Evolutionary conservation across 2,329 filamentous ascomycete species (phyloP).

Genomic region (Fusarium domesticum): DNA sequence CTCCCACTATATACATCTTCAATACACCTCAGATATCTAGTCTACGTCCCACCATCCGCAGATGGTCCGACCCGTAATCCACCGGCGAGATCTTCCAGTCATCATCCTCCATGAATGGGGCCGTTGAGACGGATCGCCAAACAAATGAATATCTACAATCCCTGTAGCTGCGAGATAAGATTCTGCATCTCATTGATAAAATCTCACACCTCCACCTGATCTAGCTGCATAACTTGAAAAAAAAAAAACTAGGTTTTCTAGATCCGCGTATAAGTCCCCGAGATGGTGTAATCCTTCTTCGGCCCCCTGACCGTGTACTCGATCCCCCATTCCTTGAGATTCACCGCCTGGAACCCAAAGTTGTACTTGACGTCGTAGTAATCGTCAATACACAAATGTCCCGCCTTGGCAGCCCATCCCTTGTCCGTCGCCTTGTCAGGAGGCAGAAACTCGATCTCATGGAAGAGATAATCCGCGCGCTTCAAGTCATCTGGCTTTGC

Average conservation of each 20-base stretch:
- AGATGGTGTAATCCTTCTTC: conserved; percentile 68
- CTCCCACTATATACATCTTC: no score
- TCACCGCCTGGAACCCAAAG: conserved; percentile 60
- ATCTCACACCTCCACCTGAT: not conserved
- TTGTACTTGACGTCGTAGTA: conserved; percentile 68
- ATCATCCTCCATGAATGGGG: not conserved
- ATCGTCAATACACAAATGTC: conserved; percentile 69
- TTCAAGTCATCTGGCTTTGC: conserved; percentile 60
- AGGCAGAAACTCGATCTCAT: conserved; percentile 62
- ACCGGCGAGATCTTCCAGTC: not conserved
- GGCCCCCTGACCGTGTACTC: conserved; percentile 67
- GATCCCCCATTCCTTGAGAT: conserved; percentile 56
- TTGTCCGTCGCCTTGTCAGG: conserved; percentile 33
- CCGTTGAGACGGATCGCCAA: not conserved
- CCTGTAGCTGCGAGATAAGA: not conserved
- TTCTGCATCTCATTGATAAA: not conserved
- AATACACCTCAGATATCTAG: not conserved
- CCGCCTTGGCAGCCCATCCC: conserved; percentile 62
- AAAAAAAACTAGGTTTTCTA: no score
- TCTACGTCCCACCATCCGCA: not conserved
- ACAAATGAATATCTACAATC: not conserved
- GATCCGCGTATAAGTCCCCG: conserved; percentile 49
- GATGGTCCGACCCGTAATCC: not conserved
- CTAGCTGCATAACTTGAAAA: not conserved
- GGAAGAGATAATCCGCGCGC: conserved; percentile 70